Base-by-base conservation (phyloP, 2,329 filamentous ascomycete species). In the Sclerotinia sclerotiorum region DNA sequence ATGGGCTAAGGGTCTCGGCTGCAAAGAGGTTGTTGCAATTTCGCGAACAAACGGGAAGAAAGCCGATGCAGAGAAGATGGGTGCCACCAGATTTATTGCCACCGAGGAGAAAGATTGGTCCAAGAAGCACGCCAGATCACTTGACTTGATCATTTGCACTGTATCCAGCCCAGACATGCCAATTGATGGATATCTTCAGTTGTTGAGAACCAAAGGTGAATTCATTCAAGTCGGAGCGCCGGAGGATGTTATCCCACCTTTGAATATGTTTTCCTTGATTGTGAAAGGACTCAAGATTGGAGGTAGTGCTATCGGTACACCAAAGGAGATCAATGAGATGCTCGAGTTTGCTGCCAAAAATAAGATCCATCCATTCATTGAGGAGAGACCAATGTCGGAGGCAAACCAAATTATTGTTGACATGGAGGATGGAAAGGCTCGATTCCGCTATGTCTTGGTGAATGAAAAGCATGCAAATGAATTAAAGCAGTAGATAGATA, bases 1-100 rank as follows among this genome's bases (percentile, higher is more conserved):
- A 69, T 92, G 86, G 77, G 87, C 90, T 0, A 87, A 84, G 72
- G 90, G 90, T 0, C 79, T 94, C 1, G 88, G 88, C 17, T 88
- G 88, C 39, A 87, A 91, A 61, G 83, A 84, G 5, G 83, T 88
- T 7, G 86, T 88, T 29, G 88, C 86, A 27, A 84, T 90, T 32
- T 68, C 66, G 35, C 49, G 66, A 29, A 49, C 66, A 35, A 49
- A 60, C 27, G 46, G 39, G 6, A 68, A 68, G 39, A 65, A 68
- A 65, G 60, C 60, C 42, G 58, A 64, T 15, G 66, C 66, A 24
- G 52, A 65, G 51, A 68, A 68, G 52, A 64, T 68, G 66, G 66
- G 66, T 15, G 66, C 66, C 3, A 57, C 58, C 29, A 56, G 21
- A 29, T 65, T 68, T 17, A 68, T 68, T 65, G 66, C 66, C 15